Base-by-base conservation (phyloP, 768 basidiomycete genomes). In the Tricholoma matsutake region DNA sequence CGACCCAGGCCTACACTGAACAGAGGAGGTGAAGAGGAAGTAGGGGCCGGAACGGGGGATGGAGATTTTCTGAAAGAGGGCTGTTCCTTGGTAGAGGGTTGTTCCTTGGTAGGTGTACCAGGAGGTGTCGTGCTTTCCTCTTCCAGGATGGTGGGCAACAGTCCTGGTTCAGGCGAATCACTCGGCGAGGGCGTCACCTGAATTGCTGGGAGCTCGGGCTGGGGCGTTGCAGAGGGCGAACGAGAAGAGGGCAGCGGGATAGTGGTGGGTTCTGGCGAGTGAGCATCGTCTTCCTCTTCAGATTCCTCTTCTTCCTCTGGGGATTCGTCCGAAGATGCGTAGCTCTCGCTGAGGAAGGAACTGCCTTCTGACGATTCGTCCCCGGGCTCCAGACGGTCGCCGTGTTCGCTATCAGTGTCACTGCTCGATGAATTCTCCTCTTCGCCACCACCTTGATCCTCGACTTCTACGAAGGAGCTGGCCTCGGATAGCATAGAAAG, bases 221-320 rank as follows among this genome's bases (percentile, higher is more conserved):
- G 83, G 8, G 87, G 87, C 7, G 86, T 86, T 13, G 79, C 75
- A 14, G 87, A 86, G 2, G 83, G 76, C 43, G 87, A 86, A 45
- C 84, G 78, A 32, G 79, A 78, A 14, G 62, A 58, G 10, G 81
- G 76, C 11, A 77, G 65, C 1, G 83, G 79, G 2, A 79, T 70
- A 34, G 67, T 54, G 54, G 73, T 59, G n/a, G 73, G 70, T 4
- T 78, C 75, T 31, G 70, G 71, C 25, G 73, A 71, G 6, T 65
- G 59, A 18, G 68, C 70, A 20, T 66, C 71, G 5, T 59, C 60
- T 25, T 67, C 62, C 20, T 71, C 71, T 20, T 68, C 71, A 32
- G 29, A 32, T 16, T 47, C 59, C 9, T 62, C 58, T n/a, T 63
- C 61, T 20, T 66, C 63, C 20, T 71, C 68, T 35, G 52, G 54